These are phyloP conservation scores for Apiotrichum mycotoxinovorans DNA, from an alignment of 1,284 basidiomycete genomes.

Conservation along the genomic window DNA sequence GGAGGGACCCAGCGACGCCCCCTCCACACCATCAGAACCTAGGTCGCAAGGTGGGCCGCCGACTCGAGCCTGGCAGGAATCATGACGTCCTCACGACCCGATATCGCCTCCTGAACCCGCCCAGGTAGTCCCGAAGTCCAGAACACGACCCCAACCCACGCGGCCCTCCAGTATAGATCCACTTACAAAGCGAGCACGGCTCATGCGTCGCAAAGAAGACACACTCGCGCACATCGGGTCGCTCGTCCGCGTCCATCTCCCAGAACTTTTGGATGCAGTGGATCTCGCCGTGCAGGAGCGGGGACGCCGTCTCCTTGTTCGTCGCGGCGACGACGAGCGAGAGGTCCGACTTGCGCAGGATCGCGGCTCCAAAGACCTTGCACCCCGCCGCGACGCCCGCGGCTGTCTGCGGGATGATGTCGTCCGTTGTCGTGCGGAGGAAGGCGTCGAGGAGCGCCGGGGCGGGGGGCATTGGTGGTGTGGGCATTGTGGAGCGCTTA, in stretches of 20 bases:
- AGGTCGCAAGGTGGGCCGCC: too few species aligned
- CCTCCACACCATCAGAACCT: too few species aligned
- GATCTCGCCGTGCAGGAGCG: conserved; percentile 35
- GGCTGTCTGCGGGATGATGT: conserved; percentile 29
- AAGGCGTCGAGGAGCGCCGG: conserved; percentile 22
- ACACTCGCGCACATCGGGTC: conserved; percentile 27
- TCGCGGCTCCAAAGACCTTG: conserved; percentile 37
- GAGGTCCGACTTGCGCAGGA: conserved; percentile 31
- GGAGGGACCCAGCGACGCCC: too few species aligned
- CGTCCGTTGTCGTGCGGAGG: conserved; percentile 18
- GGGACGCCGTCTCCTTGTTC: conserved; percentile 27
- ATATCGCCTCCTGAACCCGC: too few species aligned
- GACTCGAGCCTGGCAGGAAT: too few species aligned
- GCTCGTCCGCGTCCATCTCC: conserved; percentile 14
- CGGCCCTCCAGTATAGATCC: too few species aligned
- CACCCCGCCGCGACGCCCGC: conserved; percentile 24
- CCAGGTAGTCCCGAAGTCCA: too few species aligned
- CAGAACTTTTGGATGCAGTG: conserved; percentile 33
- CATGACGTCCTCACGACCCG: too few species aligned
- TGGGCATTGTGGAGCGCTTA: neutral
- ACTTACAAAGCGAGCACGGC: conserved; percentile 36
- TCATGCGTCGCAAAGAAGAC: conserved; percentile 37
- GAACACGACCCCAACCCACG: too few species aligned
- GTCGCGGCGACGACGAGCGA: conserved; percentile 28
- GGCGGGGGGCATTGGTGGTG: neutral